phyloP scores from a whole-genome alignment of 139 green algal genomes.

The Picochlorum sp. region DNA sequence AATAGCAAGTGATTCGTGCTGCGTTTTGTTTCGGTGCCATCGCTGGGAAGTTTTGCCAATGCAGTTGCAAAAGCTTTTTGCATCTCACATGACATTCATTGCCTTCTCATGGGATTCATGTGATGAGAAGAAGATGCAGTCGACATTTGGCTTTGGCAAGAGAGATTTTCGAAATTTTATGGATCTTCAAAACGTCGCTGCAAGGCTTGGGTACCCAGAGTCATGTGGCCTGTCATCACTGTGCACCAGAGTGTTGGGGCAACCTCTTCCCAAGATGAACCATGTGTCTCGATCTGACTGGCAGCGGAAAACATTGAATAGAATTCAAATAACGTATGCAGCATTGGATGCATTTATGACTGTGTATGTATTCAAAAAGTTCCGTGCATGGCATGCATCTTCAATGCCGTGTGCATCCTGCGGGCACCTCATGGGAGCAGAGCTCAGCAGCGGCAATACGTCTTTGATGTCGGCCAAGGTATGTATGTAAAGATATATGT shows the following conservation, averaged over 20 bases:
- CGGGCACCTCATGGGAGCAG: conserved; percentile 16
- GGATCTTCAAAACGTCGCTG: conserved; percentile 24
- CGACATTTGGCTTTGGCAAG: conserved; percentile 24
- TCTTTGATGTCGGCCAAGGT: neutral
- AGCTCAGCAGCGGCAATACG: conserved; percentile 5
- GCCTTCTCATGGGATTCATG: conserved; percentile 25
- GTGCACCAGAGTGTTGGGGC: conserved; percentile 20
- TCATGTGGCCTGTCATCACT: conserved; percentile 22
- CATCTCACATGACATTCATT: conserved; percentile 21
- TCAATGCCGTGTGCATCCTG: conserved; percentile 23
- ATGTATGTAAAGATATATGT: neutral
- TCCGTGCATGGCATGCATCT: conserved; percentile 30
- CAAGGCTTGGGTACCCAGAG: neutral
- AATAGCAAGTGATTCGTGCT: conserved; percentile 12
- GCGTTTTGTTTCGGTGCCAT: conserved; percentile 20
- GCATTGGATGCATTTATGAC: conserved; percentile 32
- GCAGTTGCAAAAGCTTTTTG: conserved; percentile 19
- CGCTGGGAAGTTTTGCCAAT: conserved; percentile 10
- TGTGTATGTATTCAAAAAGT: conserved; percentile 21
- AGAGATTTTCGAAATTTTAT: conserved; percentile 11
- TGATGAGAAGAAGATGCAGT: conserved; percentile 26
- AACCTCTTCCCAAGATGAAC: conserved; percentile 10
- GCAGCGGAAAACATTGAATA: conserved; percentile 13
- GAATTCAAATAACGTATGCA: conserved; percentile 25
- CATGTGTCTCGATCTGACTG: conserved; percentile 28